These are phyloP conservation scores for Sporothrix euskadiensis DNA, from an alignment of 2,329 filamentous ascomycete genomes.

Conservation along the genomic window DNA sequence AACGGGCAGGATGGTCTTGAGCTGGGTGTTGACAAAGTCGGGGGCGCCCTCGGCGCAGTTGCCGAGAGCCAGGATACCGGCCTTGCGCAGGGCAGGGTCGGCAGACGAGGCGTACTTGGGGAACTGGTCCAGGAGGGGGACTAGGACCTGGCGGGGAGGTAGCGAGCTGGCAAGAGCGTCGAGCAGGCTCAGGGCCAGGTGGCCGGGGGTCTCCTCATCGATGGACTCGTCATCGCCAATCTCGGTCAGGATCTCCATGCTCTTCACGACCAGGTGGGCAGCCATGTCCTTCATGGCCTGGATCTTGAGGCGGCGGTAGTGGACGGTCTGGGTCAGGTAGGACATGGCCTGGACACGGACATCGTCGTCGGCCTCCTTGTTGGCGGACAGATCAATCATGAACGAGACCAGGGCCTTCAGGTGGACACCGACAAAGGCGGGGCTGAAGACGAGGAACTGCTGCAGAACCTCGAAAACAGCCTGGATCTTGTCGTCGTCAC, in stretches of 20 bases:
- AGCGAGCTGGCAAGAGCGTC: conserved; percentile 86
- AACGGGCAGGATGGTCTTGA: conserved; percentile 80
- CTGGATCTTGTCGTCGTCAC: conserved; percentile 84
- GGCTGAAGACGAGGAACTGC: conserved; percentile 87
- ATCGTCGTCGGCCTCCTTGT: conserved; percentile 78
- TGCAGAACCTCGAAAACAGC: conserved; percentile 97
- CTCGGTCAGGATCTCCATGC: conserved; percentile 86
- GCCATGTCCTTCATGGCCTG: conserved; percentile 84
- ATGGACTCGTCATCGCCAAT: conserved; percentile 77
- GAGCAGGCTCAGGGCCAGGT: conserved; percentile 81
- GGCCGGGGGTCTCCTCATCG: conserved; percentile 81
- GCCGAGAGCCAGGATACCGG: conserved; percentile 86
- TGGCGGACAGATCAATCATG: conserved; percentile 84
- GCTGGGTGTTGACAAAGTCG: conserved; percentile 94
- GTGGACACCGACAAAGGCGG: conserved; percentile 77
- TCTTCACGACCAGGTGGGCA: conserved; percentile 81
- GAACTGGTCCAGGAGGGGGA: conserved; percentile 85
- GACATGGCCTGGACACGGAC: conserved; percentile 85
- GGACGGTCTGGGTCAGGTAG: conserved; percentile 89
- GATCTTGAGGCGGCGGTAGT: conserved; percentile 92
- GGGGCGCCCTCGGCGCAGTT: conserved; percentile 96
- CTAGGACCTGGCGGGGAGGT: conserved; percentile 89
- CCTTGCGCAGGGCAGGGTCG: conserved; percentile 79
- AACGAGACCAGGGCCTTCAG: conserved; percentile 89
- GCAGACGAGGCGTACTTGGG: conserved; percentile 74